Evolutionary conservation across 75 land plant genomes (phyloP), one percentile per base, ranked within the genome.

Genomic region (Cryptomeria japonica): DNA sequence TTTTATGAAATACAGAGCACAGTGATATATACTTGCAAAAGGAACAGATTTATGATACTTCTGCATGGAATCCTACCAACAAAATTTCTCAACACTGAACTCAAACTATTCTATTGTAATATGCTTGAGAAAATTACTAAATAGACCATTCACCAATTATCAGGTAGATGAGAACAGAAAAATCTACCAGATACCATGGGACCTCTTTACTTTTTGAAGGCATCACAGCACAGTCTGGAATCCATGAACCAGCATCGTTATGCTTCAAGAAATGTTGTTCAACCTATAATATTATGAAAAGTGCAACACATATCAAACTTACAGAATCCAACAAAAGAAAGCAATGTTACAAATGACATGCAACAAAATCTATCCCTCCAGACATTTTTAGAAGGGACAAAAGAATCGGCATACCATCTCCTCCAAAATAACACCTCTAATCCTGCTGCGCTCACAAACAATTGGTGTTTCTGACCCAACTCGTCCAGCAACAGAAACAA

Each of bases 211-310:
- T 96, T 90, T 91, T 93, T 53, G 99, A 94, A 75, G 94, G 92
- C 96, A 97, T 96, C 90, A 97, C 89, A 49, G 99, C 97, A 84
- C 96, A 98, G 87, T 98, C 99, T 90, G 96, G 99, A 78, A 96
- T 96, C 99, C 99, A 98, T 44, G 99, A 96, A 13, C 99, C 99
- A 77, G 97, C 91, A 87, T 98, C 99, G 91, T 96, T 97, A 88
- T 98, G 99, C 88, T 98, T 98, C 80, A 98, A 85, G 88, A 98
- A 98, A 86, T 96, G 96, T 91, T 98, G 99, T 84, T 98, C 99
- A 55, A 94, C 94, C 99, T 97, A 68, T 55, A 90, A 86, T 73
- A 41, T 31, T 86, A 51, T 8, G 39, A 31, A 87, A 70, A 34
- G 68, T 34, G 80, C 86, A 86, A 9, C 12, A 86, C 83, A 10